Evolutionary conservation across 352 stramenopile genomes (phyloP), one percentile per base, ranked within the genome.

Genomic region (Globisporangium megalacanthum): DNA sequence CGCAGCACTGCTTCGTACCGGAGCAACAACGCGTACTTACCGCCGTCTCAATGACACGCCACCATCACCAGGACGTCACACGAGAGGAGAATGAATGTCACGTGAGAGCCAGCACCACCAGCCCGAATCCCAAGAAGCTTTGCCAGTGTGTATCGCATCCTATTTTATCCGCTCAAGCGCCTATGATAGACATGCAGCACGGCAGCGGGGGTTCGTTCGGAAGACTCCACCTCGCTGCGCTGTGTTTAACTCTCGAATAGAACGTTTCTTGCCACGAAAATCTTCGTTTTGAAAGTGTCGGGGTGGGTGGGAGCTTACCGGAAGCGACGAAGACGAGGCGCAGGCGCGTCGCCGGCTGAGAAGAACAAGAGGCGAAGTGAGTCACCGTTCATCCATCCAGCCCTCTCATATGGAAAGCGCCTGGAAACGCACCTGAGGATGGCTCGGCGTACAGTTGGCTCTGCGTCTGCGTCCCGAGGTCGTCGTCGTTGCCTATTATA

Each of bases 251-350:
- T 48, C 41, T 9, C 42, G 9, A 48, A 48, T 48, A 29, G 4
- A 19, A 48, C 19, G 7, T 29, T 65, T 39, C 45, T 49, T 42
- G n/a, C 17, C 50, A 14, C 29, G 0, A 17, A n/a, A n/a, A 2
- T n/a, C 35, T n/a, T 41, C 20, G 29, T 25, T 29, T 31, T 15
- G 47, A 10, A 3, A 22, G 10, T 41, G 6, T 36, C 35, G 20
- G 9, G 17, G 14, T 14, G 14, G 4, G 3, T 44, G 19, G 4
- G 13, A 20, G 3, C 19, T 75, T 53, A 74, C 68, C 78, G 75
- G 67, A 82, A 79, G 48, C 75, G 75, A 49, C 78, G 78, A 56
- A 88, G 63, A 13, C 79, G 79, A 25, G 62, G 75, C 9, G 72
- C 74, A 15, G 72, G 62, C 19, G 70, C 51, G 9, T 56, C 54